A percentile compares a stretch with the other conserved stretches of the same genome.
Conservation (phyloP, 2,329 filamentous ascomycete species). For the Ophiostoma tasmaniense region DNA sequence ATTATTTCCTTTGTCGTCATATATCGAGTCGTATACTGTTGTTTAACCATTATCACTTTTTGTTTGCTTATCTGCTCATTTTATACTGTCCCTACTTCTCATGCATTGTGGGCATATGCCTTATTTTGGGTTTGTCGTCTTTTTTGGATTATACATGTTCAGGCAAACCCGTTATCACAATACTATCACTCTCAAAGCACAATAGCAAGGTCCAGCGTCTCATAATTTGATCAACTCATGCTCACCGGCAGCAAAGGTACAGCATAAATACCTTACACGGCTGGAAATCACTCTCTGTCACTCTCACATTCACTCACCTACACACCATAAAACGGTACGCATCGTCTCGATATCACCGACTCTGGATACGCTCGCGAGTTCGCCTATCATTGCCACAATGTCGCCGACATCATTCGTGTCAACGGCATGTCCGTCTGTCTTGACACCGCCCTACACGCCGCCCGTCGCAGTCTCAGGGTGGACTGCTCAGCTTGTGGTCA, state of each 20-base stretch:
- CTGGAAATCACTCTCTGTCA: too few species aligned
- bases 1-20: slow-evolving; percentile 1
- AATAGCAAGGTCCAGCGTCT: background rate
- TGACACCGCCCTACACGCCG: background rate
- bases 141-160: background rate
- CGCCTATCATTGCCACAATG: background rate
- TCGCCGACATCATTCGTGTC: background rate
- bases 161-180: background rate
- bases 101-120: background rate
- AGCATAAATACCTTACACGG: background rate
- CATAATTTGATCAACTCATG: background rate
- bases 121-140: background rate
- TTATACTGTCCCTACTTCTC: background rate
- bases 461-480: background rate
- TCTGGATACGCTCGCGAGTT: too few species aligned
- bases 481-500: background rate
- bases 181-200: background rate
- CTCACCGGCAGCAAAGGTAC: background rate
- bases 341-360: too few species aligned
- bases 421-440: background rate
- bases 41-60: background rate
- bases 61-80: slow-evolving; percentile 1
- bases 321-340: too few species aligned
- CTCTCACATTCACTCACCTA: background rate
- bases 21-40: slow-evolving; percentile 1